Conservation (phyloP, 805 yeast genomes). For the Monosporozyma unispora region DNA sequence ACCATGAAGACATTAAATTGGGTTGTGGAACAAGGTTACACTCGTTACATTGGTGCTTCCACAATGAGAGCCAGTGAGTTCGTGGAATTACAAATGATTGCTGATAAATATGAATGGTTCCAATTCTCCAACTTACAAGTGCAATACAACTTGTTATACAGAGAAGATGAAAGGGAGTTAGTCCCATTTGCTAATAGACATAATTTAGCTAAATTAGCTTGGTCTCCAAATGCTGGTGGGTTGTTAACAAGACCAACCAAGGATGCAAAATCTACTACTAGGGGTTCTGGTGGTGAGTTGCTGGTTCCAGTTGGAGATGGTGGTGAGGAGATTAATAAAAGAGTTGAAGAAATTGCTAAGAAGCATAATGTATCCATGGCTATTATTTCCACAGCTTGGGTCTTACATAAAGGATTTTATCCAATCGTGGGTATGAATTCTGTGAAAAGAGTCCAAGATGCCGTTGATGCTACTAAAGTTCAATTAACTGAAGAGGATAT, state of each 20-base stretch:
- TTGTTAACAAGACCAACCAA: constrained; percentile 39
- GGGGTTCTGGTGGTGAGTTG: background rate
- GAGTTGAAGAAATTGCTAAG: constrained; percentile 2
- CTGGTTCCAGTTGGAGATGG: background rate
- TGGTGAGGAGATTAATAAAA: background rate
- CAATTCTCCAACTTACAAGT: constrained; percentile 53
- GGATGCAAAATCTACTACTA: background rate
- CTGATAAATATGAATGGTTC: constrained; percentile 34
- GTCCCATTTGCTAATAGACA: constrained; percentile 44
- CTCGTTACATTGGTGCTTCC: constrained; percentile 52
- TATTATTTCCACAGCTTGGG: background rate
- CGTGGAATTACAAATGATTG: constrained; percentile 42
- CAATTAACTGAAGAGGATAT: constrained; percentile 1
- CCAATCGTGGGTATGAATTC: constrained; percentile 1
- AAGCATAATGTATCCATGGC: constrained; percentile 1
- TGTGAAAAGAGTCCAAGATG: background rate
- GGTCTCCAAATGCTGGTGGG: constrained; percentile 53
- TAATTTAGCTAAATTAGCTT: constrained; percentile 50
- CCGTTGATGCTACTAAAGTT: background rate
- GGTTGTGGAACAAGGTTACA: constrained; percentile 37
- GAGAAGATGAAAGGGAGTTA: constrained; percentile 59
- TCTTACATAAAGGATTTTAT: background rate
- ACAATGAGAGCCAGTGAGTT: constrained; percentile 48
- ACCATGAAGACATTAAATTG: constrained; percentile 50
- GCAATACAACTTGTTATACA: constrained; percentile 43